A percentile compares a stretch with the other conserved stretches of the same genome.
Conservation (phyloP, 2,329 filamentous ascomycete species). For the Microdochium bolleyi region DNA sequence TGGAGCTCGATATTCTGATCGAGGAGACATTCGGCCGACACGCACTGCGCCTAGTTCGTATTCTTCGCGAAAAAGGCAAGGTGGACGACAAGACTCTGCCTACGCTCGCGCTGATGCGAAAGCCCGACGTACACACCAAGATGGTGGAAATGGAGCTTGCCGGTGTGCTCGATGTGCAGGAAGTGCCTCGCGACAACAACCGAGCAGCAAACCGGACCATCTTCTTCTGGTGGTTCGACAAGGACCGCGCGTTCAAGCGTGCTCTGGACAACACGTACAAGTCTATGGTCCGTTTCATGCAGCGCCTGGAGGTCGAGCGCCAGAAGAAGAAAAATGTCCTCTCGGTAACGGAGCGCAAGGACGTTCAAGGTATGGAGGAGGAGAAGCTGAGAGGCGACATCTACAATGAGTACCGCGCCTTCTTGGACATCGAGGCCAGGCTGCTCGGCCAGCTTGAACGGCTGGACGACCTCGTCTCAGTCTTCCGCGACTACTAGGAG, state of each 20-base stretch:
- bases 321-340: conserved; percentile 65
- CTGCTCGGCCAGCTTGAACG: conserved; percentile 71
- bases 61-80: conserved; percentile 80
- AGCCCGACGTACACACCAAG: conserved; percentile 76
- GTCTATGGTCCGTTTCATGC: conserved; percentile 75
- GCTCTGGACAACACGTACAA: conserved; percentile 82
- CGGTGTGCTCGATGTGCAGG: conserved; percentile 85
- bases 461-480: conserved; percentile 76
- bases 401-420: conserved; percentile 51
- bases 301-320: conserved; percentile 71
- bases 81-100: conserved; percentile 90
- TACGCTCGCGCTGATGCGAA: conserved; percentile 72
- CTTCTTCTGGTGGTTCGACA: conserved; percentile 89
- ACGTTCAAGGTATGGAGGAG: conserved; percentile 78
- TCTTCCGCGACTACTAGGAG: conserved; percentile 68
- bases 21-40: conserved; percentile 67
- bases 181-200: conserved; percentile 82
- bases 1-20: conserved; percentile 76
- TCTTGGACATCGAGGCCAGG: conserved; percentile 60
- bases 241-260: conserved; percentile 59
- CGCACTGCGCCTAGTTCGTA: conserved; percentile 75
- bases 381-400: conserved; percentile 71
- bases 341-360: conserved; percentile 73
- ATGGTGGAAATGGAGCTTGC: conserved; percentile 80
- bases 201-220: conserved; percentile 76